Evolutionary conservation across 2,329 filamentous ascomycete genomes (phyloP), one percentile per base, ranked within the genome.

Genomic region (Sporothrix schenckii): DNA sequence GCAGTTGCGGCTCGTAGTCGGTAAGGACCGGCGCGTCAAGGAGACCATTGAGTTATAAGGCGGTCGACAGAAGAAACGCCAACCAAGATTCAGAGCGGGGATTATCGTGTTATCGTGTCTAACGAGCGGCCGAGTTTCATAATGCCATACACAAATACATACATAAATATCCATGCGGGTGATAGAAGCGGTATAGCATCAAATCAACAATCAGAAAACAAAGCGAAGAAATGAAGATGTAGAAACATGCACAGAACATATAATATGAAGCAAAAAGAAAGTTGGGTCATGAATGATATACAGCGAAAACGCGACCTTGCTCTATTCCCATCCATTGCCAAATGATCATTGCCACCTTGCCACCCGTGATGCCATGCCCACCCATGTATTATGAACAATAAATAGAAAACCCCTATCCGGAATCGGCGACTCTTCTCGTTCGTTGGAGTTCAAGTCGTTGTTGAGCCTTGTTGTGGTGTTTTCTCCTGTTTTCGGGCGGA

Each of bases 1-100:
- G 72, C 89, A 92, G 77, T 79, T 92, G 74, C 81, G 88, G 69
- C 78, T 92, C 65, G 80, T 90, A 11, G 86, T 92, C 2, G 84
- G 85, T 54, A 83, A 83, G 73, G 84, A 89, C 74, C 83, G 89
- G 74, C 86, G 81, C 72, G 88, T 91, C 24, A 84, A 85, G 76
- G 80, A 89, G 74, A 84, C 84, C 21, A 76, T 86, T 71, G 79
- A 83, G 50, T 83, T 90, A 11, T 74, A 60, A 27, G 21, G 21
- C 14, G n/a, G 13, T 6, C 34, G 50, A 13, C n/a, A 67, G 19
- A 9, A 52, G 16, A 52, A 6, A 58, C 2, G 47, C 2, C 6
- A 34, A 0, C 16, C 3, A 66, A 53, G 41, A 52, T 14, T 41
- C 3, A 4, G 61, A 52, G 47, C 24, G 11, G n/a, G 53, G 3